phyloP scores from a whole-genome alignment of 768 basidiomycete species.

The Leccinum subtestaceum region DNA sequence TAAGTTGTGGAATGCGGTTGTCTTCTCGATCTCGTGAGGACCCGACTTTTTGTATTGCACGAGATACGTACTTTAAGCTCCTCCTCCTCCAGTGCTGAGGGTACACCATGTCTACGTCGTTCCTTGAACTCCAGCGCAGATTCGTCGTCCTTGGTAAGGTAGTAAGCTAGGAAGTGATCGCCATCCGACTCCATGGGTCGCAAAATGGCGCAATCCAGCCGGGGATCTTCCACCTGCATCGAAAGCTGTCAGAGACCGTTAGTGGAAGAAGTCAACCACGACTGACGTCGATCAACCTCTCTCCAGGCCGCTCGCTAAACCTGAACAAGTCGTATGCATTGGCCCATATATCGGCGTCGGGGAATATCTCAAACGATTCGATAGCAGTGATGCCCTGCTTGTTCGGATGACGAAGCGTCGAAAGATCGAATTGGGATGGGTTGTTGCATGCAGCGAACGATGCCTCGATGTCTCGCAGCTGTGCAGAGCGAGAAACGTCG shows the following conservation, averaged over 20 bases:
- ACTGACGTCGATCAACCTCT: slow-evolving; percentile 64
- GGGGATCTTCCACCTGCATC: slow-evolving; percentile 67
- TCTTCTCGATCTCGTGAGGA: slow-evolving; percentile 33
- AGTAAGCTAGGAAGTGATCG: slow-evolving; percentile 85
- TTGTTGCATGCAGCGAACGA: slow-evolving; percentile 59
- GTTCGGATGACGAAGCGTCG: slow-evolving; percentile 68
- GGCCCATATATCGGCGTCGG: slow-evolving; percentile 84
- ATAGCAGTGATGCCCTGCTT: slow-evolving; percentile 73
- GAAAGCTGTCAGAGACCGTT: not conserved
- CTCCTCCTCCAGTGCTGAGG: slow-evolving; percentile 48
- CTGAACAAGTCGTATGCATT: slow-evolving; percentile 87
- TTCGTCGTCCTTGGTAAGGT: slow-evolving; percentile 75
- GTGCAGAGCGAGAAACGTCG: slow-evolving; percentile 72
- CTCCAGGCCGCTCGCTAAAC: slow-evolving; percentile 86
- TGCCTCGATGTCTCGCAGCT: slow-evolving; percentile 74
- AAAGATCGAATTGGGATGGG: slow-evolving; percentile 58
- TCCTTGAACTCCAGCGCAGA: slow-evolving; percentile 65
- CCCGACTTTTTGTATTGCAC: not conserved
- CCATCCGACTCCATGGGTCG: slow-evolving; percentile 87
- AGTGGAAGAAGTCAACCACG: not conserved
- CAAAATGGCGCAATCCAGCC: slow-evolving; percentile 81
- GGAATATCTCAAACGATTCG: slow-evolving; percentile 79
- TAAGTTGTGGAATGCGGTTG: slow-evolving; percentile 70
- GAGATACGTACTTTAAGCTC: slow-evolving; percentile 50
- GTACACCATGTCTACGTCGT: slow-evolving; percentile 41